Conservation (phyloP, 176 grass and related monocot genomes). For the Phoenix dactylifera region DNA sequence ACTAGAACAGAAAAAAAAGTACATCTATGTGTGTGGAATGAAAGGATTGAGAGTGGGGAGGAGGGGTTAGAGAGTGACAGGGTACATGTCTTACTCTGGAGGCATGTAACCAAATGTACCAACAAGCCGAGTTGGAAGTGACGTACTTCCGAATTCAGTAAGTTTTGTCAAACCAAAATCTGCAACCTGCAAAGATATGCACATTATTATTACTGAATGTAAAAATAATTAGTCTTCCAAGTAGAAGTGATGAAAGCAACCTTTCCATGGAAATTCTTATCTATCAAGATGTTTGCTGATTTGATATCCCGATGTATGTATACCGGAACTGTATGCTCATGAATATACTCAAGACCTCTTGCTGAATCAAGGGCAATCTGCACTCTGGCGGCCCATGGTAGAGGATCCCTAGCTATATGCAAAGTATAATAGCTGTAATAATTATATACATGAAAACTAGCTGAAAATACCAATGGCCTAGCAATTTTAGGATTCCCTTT, state of each 20-base stretch:
- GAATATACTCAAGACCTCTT: slow-evolving; percentile 95
- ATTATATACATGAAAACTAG: background rate
- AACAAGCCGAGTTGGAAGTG: slow-evolving; percentile 61
- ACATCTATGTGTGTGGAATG: no score
- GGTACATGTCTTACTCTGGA: slow-evolving; percentile 58
- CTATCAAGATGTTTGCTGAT: slow-evolving; percentile 95
- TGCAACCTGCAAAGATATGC: slow-evolving; percentile 54
- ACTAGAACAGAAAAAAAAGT: no score
- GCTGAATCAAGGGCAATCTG: slow-evolving; percentile 96
- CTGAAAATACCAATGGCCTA: background rate
- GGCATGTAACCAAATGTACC: slow-evolving; percentile 99
- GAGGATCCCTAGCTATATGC: slow-evolving; percentile 48
- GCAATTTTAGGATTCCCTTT: slow-evolving; percentile 5
- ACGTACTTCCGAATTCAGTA: slow-evolving; percentile 62
- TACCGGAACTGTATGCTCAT: slow-evolving; percentile 91
- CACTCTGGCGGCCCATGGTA: slow-evolving; percentile 70
- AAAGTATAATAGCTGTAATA: background rate
- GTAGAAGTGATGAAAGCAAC: slow-evolving; percentile 21
- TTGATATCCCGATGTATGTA: slow-evolving; percentile 98
- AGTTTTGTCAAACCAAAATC: slow-evolving; percentile 96
- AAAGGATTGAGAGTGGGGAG: background rate
- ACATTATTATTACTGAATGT: slow-evolving; percentile 10
- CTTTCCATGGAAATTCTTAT: slow-evolving; percentile 82
- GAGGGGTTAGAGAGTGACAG: slow-evolving; percentile 2
- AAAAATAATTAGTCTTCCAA: slow-evolving; percentile 5